A percentile compares a stretch with the other conserved stretches of the same genome.
phyloP scores from a whole-genome alignment of 2,329 filamentous ascomycete species.

The Fusarium nelsonii region DNA sequence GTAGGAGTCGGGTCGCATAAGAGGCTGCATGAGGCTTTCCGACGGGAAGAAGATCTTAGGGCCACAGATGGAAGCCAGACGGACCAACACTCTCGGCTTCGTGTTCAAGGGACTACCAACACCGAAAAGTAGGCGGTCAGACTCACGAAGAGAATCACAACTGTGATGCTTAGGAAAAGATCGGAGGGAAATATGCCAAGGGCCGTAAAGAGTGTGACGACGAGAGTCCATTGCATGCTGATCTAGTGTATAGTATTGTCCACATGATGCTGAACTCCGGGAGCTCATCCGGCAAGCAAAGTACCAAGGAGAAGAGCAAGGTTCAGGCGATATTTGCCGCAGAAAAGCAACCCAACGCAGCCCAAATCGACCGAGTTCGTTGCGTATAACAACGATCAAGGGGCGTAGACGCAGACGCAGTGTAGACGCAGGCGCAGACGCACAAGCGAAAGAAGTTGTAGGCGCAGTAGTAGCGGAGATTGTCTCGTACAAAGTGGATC shows the following conservation, averaged over 20 bases:
- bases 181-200: slow-evolving; percentile 32
- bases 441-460: slow-evolving; percentile 25
- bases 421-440: slow-evolving; percentile 21
- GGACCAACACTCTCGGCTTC: slow-evolving; percentile 31
- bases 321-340: slow-evolving; percentile 26
- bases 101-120: slow-evolving; percentile 14
- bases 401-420: slow-evolving; percentile 29
- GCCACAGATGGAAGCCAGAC: slow-evolving; percentile 30
- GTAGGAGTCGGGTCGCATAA: slow-evolving; percentile 38
- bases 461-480: slow-evolving; percentile 32
- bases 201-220: slow-evolving; percentile 27
- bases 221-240: slow-evolving; percentile 34
- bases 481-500: slow-evolving; percentile 35
- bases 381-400: slow-evolving; percentile 8
- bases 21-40: slow-evolving; percentile 43
- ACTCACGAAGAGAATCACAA: not conserved
- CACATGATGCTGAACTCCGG: slow-evolving; percentile 36
- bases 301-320: slow-evolving; percentile 32
- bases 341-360: slow-evolving; percentile 12
- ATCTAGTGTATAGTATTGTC: slow-evolving; percentile 37
- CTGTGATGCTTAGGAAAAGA: slow-evolving; percentile 23
- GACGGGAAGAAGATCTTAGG: slow-evolving; percentile 45
- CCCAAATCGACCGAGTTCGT: slow-evolving; percentile 12
- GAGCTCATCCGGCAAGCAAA: slow-evolving; percentile 33
- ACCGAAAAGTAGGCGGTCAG: slow-evolving; percentile 29